Evolutionary conservation across 345 rosid species (phyloP).

Genomic region (Eucalyptus curtisii): DNA sequence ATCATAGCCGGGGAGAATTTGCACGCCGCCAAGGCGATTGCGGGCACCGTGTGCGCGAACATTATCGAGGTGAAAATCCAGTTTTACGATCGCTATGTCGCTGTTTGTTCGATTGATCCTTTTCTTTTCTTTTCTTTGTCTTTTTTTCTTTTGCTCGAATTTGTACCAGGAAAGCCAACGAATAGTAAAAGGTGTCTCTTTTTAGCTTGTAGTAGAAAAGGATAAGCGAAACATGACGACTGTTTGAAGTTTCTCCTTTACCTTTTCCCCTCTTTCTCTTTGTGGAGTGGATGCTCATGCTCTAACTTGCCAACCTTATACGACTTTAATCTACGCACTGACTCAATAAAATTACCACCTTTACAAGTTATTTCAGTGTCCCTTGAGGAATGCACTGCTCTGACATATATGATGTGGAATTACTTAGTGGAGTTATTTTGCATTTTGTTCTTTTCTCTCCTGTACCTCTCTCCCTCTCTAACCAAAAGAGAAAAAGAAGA

Average conservation of each 20-base stretch:
- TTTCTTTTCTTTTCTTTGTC: too few relatives aligned
- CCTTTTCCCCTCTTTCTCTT: not conserved
- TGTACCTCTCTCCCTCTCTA: not conserved
- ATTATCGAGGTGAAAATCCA: conserved; percentile 85
- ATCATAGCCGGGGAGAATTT: conserved; percentile 95
- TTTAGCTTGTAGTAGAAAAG: not conserved
- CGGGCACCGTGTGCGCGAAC: conserved; percentile 64
- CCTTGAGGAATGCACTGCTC: not conserved
- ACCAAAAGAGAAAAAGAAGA: not conserved
- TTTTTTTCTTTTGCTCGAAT: not conserved
- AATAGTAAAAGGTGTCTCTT: not conserved
- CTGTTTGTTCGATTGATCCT: not conserved
- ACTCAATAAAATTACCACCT: not conserved
- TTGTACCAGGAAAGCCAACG: not conserved
- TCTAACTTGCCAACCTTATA: not conserved
- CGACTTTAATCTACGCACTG: not conserved
- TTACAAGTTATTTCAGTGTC: not conserved
- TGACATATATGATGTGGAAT: not conserved
- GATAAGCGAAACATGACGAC: not conserved
- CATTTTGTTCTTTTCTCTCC: not conserved
- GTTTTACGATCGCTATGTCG: not conserved
- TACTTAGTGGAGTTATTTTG: not conserved
- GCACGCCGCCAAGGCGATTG: conserved; percentile 77
- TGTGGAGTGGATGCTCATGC: not conserved
- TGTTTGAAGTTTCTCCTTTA: not conserved